Conservation (phyloP, 768 basidiomycete species). For the Cystofilobasidium ferigula region DNA sequence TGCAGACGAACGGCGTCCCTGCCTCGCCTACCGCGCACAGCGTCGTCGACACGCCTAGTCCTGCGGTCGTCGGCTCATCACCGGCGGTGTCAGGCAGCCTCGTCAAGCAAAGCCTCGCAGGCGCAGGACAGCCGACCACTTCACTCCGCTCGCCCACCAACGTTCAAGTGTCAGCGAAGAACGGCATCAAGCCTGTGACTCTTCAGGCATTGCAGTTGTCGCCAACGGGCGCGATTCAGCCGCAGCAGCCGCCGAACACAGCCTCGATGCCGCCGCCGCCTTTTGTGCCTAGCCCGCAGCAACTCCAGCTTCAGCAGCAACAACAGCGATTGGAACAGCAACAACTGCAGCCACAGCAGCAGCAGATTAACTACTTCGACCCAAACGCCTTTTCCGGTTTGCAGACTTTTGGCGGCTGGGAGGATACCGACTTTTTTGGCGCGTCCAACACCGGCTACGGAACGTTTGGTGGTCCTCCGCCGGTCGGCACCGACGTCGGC, state of each 20-base stretch:
- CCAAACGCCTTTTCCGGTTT: too few species aligned
- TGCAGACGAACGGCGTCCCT: constrained; percentile 10
- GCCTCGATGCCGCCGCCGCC: too few species aligned
- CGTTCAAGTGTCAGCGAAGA: not conserved
- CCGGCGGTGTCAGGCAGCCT: not conserved
- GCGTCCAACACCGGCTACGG: not conserved
- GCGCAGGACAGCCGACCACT: not conserved
- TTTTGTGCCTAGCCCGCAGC: too few species aligned
- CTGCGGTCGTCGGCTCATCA: not conserved
- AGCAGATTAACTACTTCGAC: not conserved
- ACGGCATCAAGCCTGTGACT: not conserved
- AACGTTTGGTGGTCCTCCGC: not conserved
- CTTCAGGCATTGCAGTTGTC: not conserved
- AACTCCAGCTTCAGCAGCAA: too few species aligned
- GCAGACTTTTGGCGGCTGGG: not conserved
- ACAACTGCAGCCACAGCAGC: too few species aligned
- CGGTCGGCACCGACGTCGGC: not conserved
- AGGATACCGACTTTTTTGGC: not conserved
- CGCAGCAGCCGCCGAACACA: too few species aligned
- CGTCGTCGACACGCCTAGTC: not conserved
- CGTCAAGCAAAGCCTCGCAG: too few species aligned
- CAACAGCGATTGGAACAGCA: too few species aligned
- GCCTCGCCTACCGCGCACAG: not conserved
- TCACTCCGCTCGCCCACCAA: not conserved
- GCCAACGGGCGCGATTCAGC: not conserved